phyloP scores from a whole-genome alignment of 768 basidiomycete species.

The Suillus weaverae region DNA sequence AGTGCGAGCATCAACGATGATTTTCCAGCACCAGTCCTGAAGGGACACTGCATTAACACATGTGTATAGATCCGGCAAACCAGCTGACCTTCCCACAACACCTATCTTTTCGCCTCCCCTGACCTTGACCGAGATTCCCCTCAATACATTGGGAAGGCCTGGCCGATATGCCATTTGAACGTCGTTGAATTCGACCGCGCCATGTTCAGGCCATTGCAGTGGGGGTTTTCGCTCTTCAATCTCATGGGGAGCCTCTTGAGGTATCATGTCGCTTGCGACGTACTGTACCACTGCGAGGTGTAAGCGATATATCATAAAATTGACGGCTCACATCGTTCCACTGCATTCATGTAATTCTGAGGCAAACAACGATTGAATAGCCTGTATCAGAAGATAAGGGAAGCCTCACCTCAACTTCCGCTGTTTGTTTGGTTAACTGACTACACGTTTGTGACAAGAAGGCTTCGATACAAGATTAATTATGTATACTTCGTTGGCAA shows the following conservation, averaged over 20 bases:
- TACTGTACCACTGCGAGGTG: conserved; percentile 49
- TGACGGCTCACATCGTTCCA: conserved; percentile 48
- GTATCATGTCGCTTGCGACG: conserved; percentile 46
- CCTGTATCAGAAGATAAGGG: not conserved
- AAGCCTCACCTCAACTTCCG: conserved; percentile 59
- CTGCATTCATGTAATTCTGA: conserved; percentile 65
- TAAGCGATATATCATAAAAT: not conserved
- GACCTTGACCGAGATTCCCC: conserved; percentile 60
- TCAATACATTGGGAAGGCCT: conserved; percentile 71
- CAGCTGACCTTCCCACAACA: conserved; percentile 56
- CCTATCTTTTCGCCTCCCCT: conserved; percentile 74
- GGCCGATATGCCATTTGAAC: conserved; percentile 64
- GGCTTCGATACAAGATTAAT: conserved; percentile 31
- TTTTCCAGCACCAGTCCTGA: conserved; percentile 57
- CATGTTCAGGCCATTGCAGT: conserved; percentile 60
- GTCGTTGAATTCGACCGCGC: conserved; percentile 61
- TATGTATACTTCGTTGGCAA: not conserved
- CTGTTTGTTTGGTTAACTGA: conserved; percentile 55
- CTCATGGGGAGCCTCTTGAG: conserved; percentile 67
- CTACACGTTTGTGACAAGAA: conserved; percentile 52
- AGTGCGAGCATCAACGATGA: conserved; percentile 64
- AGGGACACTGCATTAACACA: not conserved
- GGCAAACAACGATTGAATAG: not conserved
- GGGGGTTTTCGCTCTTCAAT: conserved; percentile 55
- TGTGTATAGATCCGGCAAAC: not conserved